Percentiles rank a stretch among this genome's conserved stretches.
phyloP scores from a whole-genome alignment of 352 stramenopile species.

The Phytophthora megakarya region DNA sequence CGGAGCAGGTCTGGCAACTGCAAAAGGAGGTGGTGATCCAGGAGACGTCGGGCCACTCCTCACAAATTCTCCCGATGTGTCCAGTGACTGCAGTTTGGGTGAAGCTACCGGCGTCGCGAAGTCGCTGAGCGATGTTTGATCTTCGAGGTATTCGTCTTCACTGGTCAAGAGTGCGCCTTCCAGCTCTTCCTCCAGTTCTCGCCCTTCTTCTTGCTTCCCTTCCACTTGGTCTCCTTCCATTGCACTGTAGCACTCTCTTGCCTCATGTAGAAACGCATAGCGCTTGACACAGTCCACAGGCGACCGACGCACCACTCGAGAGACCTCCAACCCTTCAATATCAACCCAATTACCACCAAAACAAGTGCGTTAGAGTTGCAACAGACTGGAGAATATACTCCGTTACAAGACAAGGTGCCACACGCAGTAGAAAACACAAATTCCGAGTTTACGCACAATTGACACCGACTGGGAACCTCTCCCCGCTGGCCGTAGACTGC shows the following conservation, averaged over 20 bases:
- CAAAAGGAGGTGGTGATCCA: conserved; percentile 73
- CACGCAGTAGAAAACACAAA: neutral
- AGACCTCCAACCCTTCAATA: conserved; percentile 71
- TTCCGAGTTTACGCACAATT: conserved; percentile 61
- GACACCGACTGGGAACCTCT: conserved; percentile 83
- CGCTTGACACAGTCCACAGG: conserved; percentile 85
- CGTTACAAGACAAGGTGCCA: neutral
- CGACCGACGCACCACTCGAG: conserved; percentile 52
- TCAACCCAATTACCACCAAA: conserved; percentile 15
- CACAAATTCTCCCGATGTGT: conserved; percentile 59
- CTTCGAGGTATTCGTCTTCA: conserved; percentile 43
- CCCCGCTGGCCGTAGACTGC: conserved; percentile 69
- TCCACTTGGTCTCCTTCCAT: conserved; percentile 24
- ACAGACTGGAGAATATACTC: neutral
- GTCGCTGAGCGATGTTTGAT: conserved; percentile 56
- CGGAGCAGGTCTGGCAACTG: conserved; percentile 32
- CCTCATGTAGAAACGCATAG: conserved; percentile 71
- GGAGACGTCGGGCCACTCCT: conserved; percentile 45
- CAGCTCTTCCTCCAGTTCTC: conserved; percentile 20
- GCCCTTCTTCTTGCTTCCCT: conserved; percentile 15
- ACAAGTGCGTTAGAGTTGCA: conserved; percentile 15
- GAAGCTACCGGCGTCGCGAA: conserved; percentile 68
- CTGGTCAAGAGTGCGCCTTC: conserved; percentile 32
- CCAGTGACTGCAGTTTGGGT: conserved; percentile 59
- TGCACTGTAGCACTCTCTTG: conserved; percentile 41